Percentiles rank a stretch among this genome's conserved stretches.
Evolutionary conservation across 2,329 filamentous ascomycete species (phyloP).

Genomic region (Aspergillus japonicus): DNA sequence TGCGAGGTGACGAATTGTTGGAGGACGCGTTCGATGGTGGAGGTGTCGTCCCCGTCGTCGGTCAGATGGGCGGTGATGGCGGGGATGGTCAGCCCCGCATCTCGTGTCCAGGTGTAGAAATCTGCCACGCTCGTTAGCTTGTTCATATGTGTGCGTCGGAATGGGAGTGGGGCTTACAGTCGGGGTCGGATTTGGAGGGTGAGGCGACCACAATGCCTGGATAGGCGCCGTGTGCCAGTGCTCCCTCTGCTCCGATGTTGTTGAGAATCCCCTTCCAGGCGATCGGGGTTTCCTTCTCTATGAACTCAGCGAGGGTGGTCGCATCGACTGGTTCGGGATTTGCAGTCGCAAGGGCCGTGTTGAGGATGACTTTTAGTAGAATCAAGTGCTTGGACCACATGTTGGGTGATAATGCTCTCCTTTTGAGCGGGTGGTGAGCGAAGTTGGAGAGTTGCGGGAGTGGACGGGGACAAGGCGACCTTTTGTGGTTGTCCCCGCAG

Average conservation of each 20-base stretch:
- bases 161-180: slow-evolving; percentile 44
- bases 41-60: slow-evolving; percentile 50
- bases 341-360: slow-evolving; percentile 3
- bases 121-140: slow-evolving; percentile 48
- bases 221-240: slow-evolving; percentile 44
- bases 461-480: too few relatives aligned
- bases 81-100: slow-evolving; percentile 69
- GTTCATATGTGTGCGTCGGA: not conserved
- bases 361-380: slow-evolving; percentile 1
- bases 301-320: slow-evolving; percentile 9
- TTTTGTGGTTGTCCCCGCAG: too few relatives aligned
- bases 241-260: slow-evolving; percentile 21
- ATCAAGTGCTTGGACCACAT: not conserved
- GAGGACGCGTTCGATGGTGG: slow-evolving; percentile 58
- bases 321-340: not conserved
- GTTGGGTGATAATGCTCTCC: not conserved
- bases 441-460: too few relatives aligned
- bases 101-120: slow-evolving; percentile 74
- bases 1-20: slow-evolving; percentile 67
- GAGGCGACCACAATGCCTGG: slow-evolving; percentile 55
- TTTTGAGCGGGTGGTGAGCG: too few relatives aligned
- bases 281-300: slow-evolving; percentile 11
- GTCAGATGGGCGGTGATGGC: slow-evolving; percentile 53
- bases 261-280: slow-evolving; percentile 14
- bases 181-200: slow-evolving; percentile 51